Evolutionary conservation across 2,329 filamentous ascomycete genomes (phyloP).

Genomic region (Neofusicoccum parvum): DNA sequence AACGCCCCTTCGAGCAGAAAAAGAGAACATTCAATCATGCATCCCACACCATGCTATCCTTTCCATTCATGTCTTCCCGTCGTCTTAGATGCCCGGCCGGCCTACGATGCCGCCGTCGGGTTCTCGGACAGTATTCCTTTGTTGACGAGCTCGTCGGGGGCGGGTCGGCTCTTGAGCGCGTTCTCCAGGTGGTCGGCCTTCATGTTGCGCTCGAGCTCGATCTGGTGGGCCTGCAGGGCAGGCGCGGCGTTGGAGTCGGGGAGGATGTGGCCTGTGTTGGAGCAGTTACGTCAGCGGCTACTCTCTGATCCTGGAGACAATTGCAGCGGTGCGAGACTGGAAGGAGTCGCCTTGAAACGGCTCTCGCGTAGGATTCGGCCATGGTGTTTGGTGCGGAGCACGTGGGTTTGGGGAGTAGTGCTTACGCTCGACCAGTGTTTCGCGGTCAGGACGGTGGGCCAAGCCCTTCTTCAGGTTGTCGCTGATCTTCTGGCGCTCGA

Average conservation of each 20-base stretch:
- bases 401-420: slow-evolving; percentile 25
- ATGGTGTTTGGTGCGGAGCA: neutral
- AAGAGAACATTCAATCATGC: slow-evolving; percentile 15
- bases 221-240: slow-evolving; percentile 75
- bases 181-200: slow-evolving; percentile 83
- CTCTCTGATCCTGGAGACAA: neutral
- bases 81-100: neutral
- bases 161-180: slow-evolving; percentile 76
- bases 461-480: slow-evolving; percentile 68
- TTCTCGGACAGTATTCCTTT: slow-evolving; percentile 70
- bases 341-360: neutral
- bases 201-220: slow-evolving; percentile 87
- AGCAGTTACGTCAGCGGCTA: neutral
- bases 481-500: slow-evolving; percentile 64
- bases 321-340: neutral
- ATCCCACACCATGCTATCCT: neutral
- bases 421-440: slow-evolving; percentile 78
- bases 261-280: slow-evolving; percentile 75
- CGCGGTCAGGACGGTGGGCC: slow-evolving; percentile 65
- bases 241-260: slow-evolving; percentile 77
- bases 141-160: slow-evolving; percentile 74
- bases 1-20: neutral
- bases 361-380: neutral
- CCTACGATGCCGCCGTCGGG: neutral
- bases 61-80: too few relatives aligned